These are phyloP conservation scores for Fragilaria radians DNA, from an alignment of 108 stramenopile genomes.

Conservation along the genomic window DNA sequence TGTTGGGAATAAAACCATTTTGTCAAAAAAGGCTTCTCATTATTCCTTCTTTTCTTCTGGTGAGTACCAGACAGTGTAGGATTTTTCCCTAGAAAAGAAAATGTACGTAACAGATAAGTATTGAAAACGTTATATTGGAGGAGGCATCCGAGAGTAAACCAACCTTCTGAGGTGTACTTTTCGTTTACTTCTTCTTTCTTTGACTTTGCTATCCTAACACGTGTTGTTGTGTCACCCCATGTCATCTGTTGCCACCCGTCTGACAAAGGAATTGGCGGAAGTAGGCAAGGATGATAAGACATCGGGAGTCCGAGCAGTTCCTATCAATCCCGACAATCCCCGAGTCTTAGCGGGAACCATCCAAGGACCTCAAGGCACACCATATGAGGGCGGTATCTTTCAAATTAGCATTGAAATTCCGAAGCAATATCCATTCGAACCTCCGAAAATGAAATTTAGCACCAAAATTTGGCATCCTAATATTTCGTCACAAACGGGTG, in stretches of 20 bases:
- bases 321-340: constrained; percentile 21
- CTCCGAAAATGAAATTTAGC: constrained; percentile 91
- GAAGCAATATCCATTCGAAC: constrained; percentile 85
- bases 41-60: too few relatives aligned
- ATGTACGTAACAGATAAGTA: too few relatives aligned
- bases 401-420: constrained; percentile 79
- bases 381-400: constrained; percentile 78
- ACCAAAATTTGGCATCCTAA: constrained; percentile 99
- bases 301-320: constrained; percentile 54
- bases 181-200: too few relatives aligned
- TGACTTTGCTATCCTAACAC: too few relatives aligned
- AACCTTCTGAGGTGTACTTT: too few relatives aligned
- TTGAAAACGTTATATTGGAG: too few relatives aligned
- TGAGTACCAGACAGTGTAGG: too few relatives aligned
- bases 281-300: constrained; percentile 49
- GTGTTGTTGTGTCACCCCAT: not conserved
- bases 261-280: constrained; percentile 48
- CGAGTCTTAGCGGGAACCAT: constrained; percentile 63
- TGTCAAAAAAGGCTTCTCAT: too few relatives aligned
- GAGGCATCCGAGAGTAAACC: too few relatives aligned
- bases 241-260: constrained; percentile 3
- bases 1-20: too few relatives aligned
- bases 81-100: too few relatives aligned
- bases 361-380: constrained; percentile 60
- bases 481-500: constrained; percentile 91